Conservation (phyloP, 305 asterid species). For the Vinca major region DNA sequence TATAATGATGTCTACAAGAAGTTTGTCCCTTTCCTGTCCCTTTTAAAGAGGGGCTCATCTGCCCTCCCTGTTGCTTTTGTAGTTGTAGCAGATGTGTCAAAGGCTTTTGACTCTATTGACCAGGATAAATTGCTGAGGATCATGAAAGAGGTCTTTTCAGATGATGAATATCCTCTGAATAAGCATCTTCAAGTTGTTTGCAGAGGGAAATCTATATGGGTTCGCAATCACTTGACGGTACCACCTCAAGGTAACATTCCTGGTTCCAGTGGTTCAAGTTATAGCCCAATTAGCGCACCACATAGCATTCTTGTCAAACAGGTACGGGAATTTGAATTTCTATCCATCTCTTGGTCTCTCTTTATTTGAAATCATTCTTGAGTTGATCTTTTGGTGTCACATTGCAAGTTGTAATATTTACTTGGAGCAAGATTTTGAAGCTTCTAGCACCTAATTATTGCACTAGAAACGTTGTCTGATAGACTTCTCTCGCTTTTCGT, state of each 20-base stretch:
- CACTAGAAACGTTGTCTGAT: neutral
- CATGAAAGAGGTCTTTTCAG: conserved; percentile 46
- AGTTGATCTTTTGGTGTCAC: neutral
- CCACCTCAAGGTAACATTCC: conserved; percentile 26
- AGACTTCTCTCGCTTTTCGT: neutral
- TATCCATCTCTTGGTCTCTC: neutral
- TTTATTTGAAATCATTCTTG: neutral
- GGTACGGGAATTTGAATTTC: conserved; percentile 31
- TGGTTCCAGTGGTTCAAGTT: conserved; percentile 24
- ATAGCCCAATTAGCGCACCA: conserved; percentile 25
- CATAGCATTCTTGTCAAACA: conserved; percentile 51
- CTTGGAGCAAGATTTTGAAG: neutral
- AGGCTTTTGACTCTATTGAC: conserved; percentile 73
- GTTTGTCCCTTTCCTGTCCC: conserved; percentile 51
- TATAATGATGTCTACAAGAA: conserved; percentile 68
- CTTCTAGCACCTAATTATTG: too few species aligned
- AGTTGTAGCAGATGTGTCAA: conserved; percentile 75
- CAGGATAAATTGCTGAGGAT: conserved; percentile 63
- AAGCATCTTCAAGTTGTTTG: conserved; percentile 44
- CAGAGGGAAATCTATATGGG: conserved; percentile 41
- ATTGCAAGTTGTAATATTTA: neutral
- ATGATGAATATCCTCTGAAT: conserved; percentile 46
- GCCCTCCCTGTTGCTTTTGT: conserved; percentile 42
- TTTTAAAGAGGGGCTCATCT: conserved; percentile 33
- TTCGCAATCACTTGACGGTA: conserved; percentile 32